These are phyloP conservation scores for Boletellus ananiceps DNA, from an alignment of 768 basidiomycete species.

Conservation along the genomic window DNA sequence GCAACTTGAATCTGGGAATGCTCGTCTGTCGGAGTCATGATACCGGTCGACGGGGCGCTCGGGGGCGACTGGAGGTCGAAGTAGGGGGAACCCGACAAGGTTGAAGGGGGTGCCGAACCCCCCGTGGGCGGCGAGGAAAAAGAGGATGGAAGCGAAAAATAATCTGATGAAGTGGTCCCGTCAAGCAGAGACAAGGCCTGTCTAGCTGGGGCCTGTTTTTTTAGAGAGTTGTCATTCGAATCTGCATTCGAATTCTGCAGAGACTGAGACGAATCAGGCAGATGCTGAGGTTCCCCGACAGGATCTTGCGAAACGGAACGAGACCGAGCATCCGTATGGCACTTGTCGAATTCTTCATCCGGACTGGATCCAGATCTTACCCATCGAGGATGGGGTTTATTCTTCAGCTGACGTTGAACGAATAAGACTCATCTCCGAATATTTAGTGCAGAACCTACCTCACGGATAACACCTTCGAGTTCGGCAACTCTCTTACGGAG, in stretches of 20 bases:
- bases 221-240: slow-evolving; percentile 5
- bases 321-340: slow-evolving; percentile 19
- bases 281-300: slow-evolving; percentile 1
- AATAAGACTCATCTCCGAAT: background rate
- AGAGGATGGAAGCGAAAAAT: slow-evolving; percentile 23
- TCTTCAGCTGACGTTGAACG: slow-evolving; percentile 48
- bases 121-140: slow-evolving; percentile 31
- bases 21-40: slow-evolving; percentile 46
- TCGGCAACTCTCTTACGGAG: slow-evolving; percentile 75
- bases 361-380: slow-evolving; percentile 25
- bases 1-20: slow-evolving; percentile 32
- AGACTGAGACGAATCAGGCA: slow-evolving; percentile 1
- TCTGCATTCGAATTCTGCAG: background rate
- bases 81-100: slow-evolving; percentile 12
- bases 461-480: slow-evolving; percentile 79
- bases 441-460: slow-evolving; percentile 38
- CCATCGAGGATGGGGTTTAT: slow-evolving; percentile 70
- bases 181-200: background rate
- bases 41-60: slow-evolving; percentile 30
- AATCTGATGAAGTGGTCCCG: slow-evolving; percentile 16
- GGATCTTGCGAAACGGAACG: slow-evolving; percentile 15
- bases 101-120: slow-evolving; percentile 18
- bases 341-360: slow-evolving; percentile 26
- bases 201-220: slow-evolving; percentile 1
- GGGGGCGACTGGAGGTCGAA: slow-evolving; percentile 22